These are phyloP conservation scores for Omphalea diandra DNA, from an alignment of 441 rosid species.

Conservation along the genomic window DNA sequence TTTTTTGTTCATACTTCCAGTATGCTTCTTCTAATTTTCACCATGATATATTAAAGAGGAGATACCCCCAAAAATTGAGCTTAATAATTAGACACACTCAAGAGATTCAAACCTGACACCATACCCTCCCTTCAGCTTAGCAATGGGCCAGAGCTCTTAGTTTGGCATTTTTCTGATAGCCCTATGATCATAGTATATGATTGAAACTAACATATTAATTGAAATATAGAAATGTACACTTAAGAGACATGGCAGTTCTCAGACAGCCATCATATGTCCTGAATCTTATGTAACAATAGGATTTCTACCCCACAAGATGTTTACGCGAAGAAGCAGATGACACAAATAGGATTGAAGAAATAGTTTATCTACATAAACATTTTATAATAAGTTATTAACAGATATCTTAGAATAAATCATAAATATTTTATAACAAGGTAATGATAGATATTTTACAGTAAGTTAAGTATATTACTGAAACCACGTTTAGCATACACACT, in stretches of 20 bases:
- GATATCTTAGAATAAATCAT: too few species aligned
- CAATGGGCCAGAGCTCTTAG: background rate
- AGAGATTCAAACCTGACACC: background rate
- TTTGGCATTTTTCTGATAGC: background rate
- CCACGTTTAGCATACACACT: background rate
- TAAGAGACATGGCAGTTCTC: background rate
- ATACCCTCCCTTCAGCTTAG: background rate
- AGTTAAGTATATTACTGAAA: background rate
- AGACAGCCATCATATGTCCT: background rate
- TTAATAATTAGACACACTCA: background rate
- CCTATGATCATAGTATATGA: background rate
- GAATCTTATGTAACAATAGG: background rate
- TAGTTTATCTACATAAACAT: too few species aligned
- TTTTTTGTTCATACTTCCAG: background rate
- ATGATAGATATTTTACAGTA: background rate
- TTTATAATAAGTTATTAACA: too few species aligned
- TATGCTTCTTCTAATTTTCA: background rate
- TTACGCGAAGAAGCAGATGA: background rate
- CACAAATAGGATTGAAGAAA: background rate
- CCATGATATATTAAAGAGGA: background rate
- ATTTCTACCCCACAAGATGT: background rate
- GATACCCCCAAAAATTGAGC: background rate
- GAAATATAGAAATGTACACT: background rate
- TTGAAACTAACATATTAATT: background rate
- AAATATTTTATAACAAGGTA: too few species aligned